Evolutionary conservation across 345 rosid species (phyloP), one percentile per base, ranked within the genome.

Genomic region (Salix caprea): DNA sequence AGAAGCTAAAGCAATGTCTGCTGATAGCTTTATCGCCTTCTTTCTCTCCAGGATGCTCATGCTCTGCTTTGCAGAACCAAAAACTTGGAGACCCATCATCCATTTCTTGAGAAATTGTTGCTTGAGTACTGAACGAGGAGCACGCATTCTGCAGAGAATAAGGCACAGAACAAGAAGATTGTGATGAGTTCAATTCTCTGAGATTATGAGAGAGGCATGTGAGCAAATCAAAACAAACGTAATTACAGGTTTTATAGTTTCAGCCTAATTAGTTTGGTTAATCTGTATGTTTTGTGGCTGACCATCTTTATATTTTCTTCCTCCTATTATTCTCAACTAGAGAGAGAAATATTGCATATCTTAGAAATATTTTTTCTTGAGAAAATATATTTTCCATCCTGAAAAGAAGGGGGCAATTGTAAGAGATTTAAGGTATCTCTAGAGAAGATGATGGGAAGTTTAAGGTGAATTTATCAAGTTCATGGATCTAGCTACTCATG

Each of bases 1-100:
- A 10, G 93, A 88, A 61, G 98, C 98, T 86, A 94, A 87, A 69
- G 98, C 97, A 50, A 94, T 74, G 77, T 94, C 98, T 24, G 98
- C 91, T 0, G 98, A 88, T 78, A 92, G 86, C 82, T 92, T 91
- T 77, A 94, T 92, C 9, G 91, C 90, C 72, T 83, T 90, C 81
- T 88, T 92, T 69, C 98, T 88, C 73, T 90, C 91, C 64, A 73
- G 71, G 68, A 94, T 48, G 77, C 74, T 89, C 77, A 85, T 85
- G 65, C 79, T 84, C 73, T 85, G 84, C 70, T 80, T 82, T 6
- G 86, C 73, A 73, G 85, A 81, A 34, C 77, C 75, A 34, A 76
- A 87, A 68, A 85, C 72, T 42, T 81, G 84, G 61, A 94, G 88
- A 75, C 95, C 91, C 82, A 56, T 71, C 77, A 88, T 82, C 98